These are phyloP conservation scores for Leonotis leonurus DNA, from an alignment of 257 asterid species.

Conservation along the genomic window DNA sequence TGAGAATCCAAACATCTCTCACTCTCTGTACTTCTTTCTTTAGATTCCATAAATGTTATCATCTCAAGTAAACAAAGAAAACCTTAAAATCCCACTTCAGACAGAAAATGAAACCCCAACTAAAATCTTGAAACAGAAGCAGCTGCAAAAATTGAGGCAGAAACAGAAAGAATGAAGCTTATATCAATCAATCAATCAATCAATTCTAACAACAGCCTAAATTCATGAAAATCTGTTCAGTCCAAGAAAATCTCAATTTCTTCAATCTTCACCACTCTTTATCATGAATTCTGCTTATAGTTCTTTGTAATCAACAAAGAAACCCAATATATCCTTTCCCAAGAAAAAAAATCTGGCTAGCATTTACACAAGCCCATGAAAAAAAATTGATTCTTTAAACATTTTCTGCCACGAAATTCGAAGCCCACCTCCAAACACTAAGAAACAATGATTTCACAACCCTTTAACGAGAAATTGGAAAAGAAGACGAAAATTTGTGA, in stretches of 20 bases:
- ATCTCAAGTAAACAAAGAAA: conserved; percentile 19
- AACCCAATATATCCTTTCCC: not conserved
- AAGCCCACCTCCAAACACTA: conserved; percentile 21
- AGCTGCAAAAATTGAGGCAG: not conserved
- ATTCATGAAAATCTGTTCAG: not conserved
- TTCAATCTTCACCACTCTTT: conserved; percentile 18
- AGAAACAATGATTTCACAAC: conserved; percentile 8
- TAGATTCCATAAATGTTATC: conserved; percentile 66
- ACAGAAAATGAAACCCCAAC: not conserved
- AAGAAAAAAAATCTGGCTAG: not conserved
- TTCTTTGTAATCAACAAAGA: conserved; percentile 15
- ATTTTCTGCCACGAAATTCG: conserved; percentile 2
- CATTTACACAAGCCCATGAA: not conserved
- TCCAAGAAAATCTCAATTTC: conserved; percentile 4
- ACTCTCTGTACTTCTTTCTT: conserved; percentile 39
- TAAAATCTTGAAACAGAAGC: not conserved
- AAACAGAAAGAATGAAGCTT: not conserved
- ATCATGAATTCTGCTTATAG: conserved; percentile 20
- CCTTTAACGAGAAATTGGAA: conserved; percentile 8
- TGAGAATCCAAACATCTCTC: conserved; percentile 74
- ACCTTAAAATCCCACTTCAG: conserved; percentile 11
- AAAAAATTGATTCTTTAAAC: conserved; percentile 7
- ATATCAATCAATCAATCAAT: not conserved
- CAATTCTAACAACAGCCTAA: too few species aligned
- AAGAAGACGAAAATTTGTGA: not conserved